Percentiles rank a stretch among this genome's conserved stretches.
These are phyloP conservation scores for Tolypocladium paradoxum DNA, from an alignment of 2,329 filamentous ascomycete genomes.

Conservation along the genomic window DNA sequence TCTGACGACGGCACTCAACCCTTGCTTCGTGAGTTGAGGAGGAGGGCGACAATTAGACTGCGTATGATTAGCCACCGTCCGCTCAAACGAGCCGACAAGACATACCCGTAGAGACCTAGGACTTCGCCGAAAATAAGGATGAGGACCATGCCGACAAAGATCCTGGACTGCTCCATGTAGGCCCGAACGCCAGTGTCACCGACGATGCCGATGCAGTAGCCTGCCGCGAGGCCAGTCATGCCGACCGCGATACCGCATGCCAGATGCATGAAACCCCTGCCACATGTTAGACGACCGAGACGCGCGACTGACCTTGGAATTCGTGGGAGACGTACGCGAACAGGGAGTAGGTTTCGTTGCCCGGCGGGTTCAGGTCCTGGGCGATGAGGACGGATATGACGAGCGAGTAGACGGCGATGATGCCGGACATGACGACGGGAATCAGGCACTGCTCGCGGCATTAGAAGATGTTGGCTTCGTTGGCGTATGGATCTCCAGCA, in stretches of 20 bases:
- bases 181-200: constrained; percentile 88
- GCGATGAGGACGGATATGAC: constrained; percentile 95
- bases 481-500: neutral
- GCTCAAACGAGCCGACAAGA: constrained; percentile 1
- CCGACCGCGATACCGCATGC: constrained; percentile 85
- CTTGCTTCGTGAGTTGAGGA: constrained; percentile 80
- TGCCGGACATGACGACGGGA: constrained; percentile 96
- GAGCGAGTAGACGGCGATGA: constrained; percentile 94
- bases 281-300: constrained; percentile 7
- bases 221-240: constrained; percentile 82
- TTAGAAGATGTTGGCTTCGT: neutral
- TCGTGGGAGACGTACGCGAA: constrained; percentile 53
- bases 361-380: constrained; percentile 69
- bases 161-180: constrained; percentile 91
- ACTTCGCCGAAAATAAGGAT: constrained; percentile 99
- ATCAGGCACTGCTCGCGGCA: constrained; percentile 56
- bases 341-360: constrained; percentile 59
- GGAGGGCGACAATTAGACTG: constrained; percentile 84
- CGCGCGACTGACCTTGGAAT: neutral
- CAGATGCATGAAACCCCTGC: constrained; percentile 83
- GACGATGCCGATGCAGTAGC: constrained; percentile 92
- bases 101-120: constrained; percentile 88
- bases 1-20: constrained; percentile 27
- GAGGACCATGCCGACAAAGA: constrained; percentile 97
- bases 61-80: neutral